Base-by-base conservation (phyloP, 2,329 filamentous ascomycete species). In the Aspergillus versicolor region DNA sequence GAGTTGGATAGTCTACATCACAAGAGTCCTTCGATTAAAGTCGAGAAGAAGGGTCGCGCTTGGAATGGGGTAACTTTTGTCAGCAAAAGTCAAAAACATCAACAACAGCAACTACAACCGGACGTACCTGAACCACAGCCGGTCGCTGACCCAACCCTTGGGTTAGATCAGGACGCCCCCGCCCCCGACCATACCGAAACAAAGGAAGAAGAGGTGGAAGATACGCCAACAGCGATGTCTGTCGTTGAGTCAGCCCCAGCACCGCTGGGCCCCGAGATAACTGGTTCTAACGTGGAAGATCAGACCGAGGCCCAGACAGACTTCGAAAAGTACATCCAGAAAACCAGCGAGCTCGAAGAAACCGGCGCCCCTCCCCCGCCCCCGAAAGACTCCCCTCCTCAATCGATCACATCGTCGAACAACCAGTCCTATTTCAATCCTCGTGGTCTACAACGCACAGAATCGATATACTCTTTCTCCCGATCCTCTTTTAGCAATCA, bases 401-500 rank as follows among this genome's bases (percentile, higher is more conserved):
- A 54, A 37, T 67, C 55, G 41, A 62, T 64, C 41, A 61, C 66
- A n/a, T 72, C 73, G 13, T 68, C 70, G 3, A 69, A 65, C 43
- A 65, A 64, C 4, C 73, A 76, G 52, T 77, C 76, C 2, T 78
- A 77, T 57, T 77, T 78, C 55, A 77, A 78, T 53, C 74, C 76
- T 0, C 65, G 69, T 21, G 73, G 79, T 54, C 71, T 84, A 7
- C 81, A 82, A 21, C 84, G 92, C 12, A 82, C 92, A 3, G 90
- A 90, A 42, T 97, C 44, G 5, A 34, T 47, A 34, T 47, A 47
- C 17, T 42, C 37, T 3, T 84, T 99, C 57, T 96, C 92, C 2
- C 86, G 93, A 44, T 89, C 89, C 34, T 97, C 93, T 6, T 96
- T 99, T 73, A 90, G 91, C 61, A 95, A 90, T 67, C 94, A 97